Conservation (phyloP, 139 green algal species). For the Coccomyxa sp. region DNA sequence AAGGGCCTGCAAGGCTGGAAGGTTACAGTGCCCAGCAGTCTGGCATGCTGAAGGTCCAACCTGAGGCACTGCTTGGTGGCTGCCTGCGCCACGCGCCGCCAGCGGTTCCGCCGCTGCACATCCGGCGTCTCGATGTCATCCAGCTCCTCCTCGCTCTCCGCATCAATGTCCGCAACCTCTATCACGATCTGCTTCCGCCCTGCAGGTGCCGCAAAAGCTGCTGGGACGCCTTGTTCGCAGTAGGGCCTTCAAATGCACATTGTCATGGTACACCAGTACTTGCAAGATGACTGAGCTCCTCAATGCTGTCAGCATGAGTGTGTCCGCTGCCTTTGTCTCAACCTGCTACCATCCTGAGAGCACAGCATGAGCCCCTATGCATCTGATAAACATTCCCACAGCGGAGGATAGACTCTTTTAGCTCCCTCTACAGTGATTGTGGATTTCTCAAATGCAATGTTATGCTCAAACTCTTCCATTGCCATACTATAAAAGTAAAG, state of each 20-base stretch:
- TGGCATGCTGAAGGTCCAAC: no score
- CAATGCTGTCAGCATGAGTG: background rate
- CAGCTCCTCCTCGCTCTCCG: background rate
- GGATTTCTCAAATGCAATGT: no score
- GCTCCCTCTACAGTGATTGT: no score
- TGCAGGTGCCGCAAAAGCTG: background rate
- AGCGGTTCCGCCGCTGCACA: slow-evolving; percentile 37
- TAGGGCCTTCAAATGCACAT: background rate
- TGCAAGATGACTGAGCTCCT: background rate
- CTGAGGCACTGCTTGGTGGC: slow-evolving; percentile 83
- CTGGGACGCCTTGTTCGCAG: no score
- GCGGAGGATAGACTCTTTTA: no score
- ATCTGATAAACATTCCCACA: no score
- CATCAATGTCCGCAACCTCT: background rate
- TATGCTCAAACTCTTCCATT: no score
- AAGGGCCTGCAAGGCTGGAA: no score
- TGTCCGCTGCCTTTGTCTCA: background rate
- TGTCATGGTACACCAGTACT: background rate
- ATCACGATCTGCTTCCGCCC: background rate
- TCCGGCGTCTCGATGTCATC: slow-evolving; percentile 7
- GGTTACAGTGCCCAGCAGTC: no score
- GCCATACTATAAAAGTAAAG: background rate
- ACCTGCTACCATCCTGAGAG: no score
- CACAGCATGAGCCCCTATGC: no score
- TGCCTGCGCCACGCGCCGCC: slow-evolving; percentile 68